Evolutionary conservation across 306 rosid genomes (phyloP).

Genomic region (Vicia sativa): DNA sequence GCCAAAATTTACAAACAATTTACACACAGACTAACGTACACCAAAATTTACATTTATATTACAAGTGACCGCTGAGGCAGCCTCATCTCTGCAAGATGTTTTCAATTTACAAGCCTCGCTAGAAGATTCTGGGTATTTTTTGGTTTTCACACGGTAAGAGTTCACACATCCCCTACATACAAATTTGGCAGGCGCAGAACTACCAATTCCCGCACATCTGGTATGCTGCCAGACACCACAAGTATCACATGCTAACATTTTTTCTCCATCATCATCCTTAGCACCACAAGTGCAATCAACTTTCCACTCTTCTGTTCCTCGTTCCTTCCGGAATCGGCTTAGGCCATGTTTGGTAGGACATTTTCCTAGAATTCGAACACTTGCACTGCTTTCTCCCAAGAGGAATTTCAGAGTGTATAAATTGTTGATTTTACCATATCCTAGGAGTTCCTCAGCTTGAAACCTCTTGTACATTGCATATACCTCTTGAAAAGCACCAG

Average conservation of each 20-base stretch:
- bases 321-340: conserved; percentile 62
- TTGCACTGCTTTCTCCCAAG: conserved; percentile 48
- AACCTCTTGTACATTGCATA: conserved; percentile 74
- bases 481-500: conserved; percentile 61
- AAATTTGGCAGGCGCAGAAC: conserved; percentile 56
- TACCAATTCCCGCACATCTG: conserved; percentile 66
- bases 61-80: conserved; percentile 39
- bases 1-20: conserved; percentile 23
- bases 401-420: conserved; percentile 52
- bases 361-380: conserved; percentile 52
- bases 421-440: conserved; percentile 51
- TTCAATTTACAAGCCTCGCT: conserved; percentile 15
- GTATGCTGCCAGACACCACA: conserved; percentile 84
- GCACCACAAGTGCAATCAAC: conserved; percentile 78
- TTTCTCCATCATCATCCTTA: conserved; percentile 79
- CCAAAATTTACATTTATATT: conserved; percentile 45
- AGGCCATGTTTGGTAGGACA: conserved; percentile 59
- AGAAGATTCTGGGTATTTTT: conserved; percentile 8
- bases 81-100: conserved; percentile 50
- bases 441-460: conserved; percentile 56
- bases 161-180: conserved; percentile 37
- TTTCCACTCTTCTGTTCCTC: conserved; percentile 70
- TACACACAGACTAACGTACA: conserved; percentile 42
- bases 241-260: conserved; percentile 75
- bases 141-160: conserved; percentile 11